Evolutionary conservation across 495 filamentous ascomycete species (phyloP).

Genomic region (Xylaria palmicola): DNA sequence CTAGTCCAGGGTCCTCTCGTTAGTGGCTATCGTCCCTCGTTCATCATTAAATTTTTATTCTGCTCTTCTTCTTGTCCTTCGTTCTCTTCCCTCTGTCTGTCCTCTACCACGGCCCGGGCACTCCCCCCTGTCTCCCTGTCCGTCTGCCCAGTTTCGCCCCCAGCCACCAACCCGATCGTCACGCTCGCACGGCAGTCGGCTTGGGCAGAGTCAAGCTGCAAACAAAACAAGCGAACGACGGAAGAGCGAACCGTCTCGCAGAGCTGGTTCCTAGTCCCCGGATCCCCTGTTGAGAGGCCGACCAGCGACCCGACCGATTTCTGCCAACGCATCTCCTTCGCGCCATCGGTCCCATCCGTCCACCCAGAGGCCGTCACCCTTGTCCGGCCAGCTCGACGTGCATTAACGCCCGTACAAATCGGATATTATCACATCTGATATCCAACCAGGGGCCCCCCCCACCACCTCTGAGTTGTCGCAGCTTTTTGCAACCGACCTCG

Average conservation of each 20-base stretch:
- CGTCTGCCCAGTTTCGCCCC: too few relatives aligned
- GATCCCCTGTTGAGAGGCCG: background rate
- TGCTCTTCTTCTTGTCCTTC: too few relatives aligned
- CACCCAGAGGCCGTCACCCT: conserved; percentile 6
- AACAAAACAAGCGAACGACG: background rate
- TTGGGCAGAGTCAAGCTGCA: background rate
- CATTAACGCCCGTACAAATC: conserved; percentile 18
- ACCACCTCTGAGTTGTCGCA: conserved; percentile 23
- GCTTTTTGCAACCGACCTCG: conserved; percentile 21
- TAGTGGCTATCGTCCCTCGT: conserved; percentile 1
- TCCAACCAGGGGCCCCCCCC: conserved; percentile 26
- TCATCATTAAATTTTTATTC: background rate
- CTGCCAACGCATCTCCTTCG: conserved; percentile 4
- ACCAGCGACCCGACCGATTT: background rate
- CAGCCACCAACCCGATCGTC: too few relatives aligned
- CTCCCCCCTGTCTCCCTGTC: too few relatives aligned
- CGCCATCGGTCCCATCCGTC: background rate
- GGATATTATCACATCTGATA: conserved; percentile 33
- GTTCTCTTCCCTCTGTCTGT: background rate
- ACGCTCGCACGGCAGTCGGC: too few relatives aligned
- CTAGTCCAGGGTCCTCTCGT: background rate
- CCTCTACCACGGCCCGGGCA: too few relatives aligned
- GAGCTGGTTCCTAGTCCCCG: background rate
- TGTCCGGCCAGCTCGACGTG: conserved; percentile 11
- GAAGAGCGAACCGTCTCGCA: conserved; percentile 1